These are phyloP conservation scores for Tolypocladium paradoxum DNA, from an alignment of 2,329 filamentous ascomycete species.

Conservation along the genomic window DNA sequence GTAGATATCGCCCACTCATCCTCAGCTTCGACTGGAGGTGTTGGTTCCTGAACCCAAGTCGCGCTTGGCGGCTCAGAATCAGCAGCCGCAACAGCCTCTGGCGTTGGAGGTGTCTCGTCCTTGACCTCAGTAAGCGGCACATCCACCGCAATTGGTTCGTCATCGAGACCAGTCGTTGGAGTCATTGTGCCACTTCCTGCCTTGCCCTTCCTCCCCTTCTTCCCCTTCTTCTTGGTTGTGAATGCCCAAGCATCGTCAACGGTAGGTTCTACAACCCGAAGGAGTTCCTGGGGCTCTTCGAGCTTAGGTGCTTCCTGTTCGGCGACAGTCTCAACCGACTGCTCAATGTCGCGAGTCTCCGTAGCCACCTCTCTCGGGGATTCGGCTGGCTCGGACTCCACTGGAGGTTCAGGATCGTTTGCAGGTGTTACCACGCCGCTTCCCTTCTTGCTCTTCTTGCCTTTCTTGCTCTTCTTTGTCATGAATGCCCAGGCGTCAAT, in stretches of 20 bases:
- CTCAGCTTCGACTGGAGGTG: background rate
- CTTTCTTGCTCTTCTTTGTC: constrained; percentile 2
- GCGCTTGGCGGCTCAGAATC: background rate
- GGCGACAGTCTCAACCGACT: background rate
- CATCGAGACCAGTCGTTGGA: constrained; percentile 2
- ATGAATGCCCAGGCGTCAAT: constrained; percentile 1
- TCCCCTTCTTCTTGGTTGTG: constrained; percentile 31
- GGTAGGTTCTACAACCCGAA: background rate
- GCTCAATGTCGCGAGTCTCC: background rate
- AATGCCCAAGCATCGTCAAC: constrained; percentile 15
- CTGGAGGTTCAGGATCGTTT: background rate
- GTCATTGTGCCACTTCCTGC: background rate
- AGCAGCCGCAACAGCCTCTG: background rate
- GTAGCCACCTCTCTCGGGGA: background rate
- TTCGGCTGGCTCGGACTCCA: background rate
- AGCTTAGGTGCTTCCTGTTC: background rate
- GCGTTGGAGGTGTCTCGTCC: background rate
- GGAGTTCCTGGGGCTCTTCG: constrained; percentile 2
- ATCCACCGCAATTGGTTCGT: background rate
- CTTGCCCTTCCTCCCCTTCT: constrained; percentile 23
- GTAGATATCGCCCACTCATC: constrained; percentile 8
- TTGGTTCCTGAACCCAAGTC: background rate
- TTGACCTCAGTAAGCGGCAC: background rate
- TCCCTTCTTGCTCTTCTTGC: constrained; percentile 1
- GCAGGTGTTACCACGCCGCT: background rate